These are phyloP conservation scores for Tritrichomonas foetus DNA, from an alignment of 208 protist species.

Conservation along the genomic window DNA sequence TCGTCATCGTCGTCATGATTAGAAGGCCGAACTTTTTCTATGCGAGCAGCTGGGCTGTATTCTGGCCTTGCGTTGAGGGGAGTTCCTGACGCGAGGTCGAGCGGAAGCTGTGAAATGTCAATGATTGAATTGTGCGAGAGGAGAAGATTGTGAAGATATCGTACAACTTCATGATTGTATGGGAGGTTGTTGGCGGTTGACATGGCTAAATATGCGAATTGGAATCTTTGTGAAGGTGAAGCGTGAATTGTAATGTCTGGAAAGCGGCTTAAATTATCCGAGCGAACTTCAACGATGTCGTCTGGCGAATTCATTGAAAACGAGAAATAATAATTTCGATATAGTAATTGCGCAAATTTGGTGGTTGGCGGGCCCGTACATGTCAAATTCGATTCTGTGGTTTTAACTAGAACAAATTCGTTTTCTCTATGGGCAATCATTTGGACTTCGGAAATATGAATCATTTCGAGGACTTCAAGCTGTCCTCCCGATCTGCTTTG, in stretches of 20 bases:
- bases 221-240: constrained; percentile 9
- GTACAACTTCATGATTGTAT: constrained; percentile 9
- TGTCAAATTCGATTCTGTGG: not conserved
- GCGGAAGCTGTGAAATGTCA: not conserved
- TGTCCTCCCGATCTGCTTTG: too few relatives aligned
- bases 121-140: not conserved
- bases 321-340: not conserved
- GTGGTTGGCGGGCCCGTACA: not conserved
- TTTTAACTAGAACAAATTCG: not conserved
- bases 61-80: too few relatives aligned
- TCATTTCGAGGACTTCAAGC: too few relatives aligned
- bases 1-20: too few relatives aligned
- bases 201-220: constrained; percentile 13
- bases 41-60: too few relatives aligned
- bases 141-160: not conserved
- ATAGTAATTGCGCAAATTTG: not conserved
- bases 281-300: not conserved
- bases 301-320: not conserved
- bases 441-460: not conserved
- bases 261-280: not conserved
- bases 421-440: not conserved
- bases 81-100: not conserved
- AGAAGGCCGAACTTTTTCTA: too few relatives aligned
- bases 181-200: not conserved
- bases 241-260: not conserved